Conservation (phyloP, 2,329 filamentous ascomycete species). For the Fusarium sp. region DNA sequence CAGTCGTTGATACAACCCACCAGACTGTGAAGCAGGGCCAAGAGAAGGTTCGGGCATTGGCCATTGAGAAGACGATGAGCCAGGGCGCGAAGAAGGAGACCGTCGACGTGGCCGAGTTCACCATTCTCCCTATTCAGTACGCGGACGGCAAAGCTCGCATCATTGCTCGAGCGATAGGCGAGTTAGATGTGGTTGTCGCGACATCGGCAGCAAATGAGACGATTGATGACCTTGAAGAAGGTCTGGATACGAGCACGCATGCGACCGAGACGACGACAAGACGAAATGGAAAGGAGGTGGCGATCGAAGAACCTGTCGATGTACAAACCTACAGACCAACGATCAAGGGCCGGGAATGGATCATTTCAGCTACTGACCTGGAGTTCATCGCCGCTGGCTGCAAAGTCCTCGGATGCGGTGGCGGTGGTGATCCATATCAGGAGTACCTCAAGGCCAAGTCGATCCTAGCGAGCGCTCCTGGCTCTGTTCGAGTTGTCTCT, state of each 20-base stretch:
- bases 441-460: constrained; percentile 58
- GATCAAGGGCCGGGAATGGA: constrained; percentile 61
- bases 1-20: constrained; percentile 5
- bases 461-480: constrained; percentile 57
- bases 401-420: constrained; percentile 67
- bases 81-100: not conserved
- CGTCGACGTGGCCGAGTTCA: not conserved
- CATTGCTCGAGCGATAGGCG: constrained; percentile 67
- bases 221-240: constrained; percentile 3
- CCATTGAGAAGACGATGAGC: not conserved
- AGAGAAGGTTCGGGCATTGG: not conserved
- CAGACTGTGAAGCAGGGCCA: constrained; percentile 5
- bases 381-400: constrained; percentile 64
- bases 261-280: not conserved
- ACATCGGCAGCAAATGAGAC: not conserved
- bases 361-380: constrained; percentile 64
- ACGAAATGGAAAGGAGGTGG: not conserved
- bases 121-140: constrained; percentile 48
- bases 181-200: constrained; percentile 51
- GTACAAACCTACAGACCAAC: constrained; percentile 56
- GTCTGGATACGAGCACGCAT: not conserved
- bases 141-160: constrained; percentile 61
- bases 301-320: not conserved
- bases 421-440: constrained; percentile 63
- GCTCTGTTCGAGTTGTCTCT: constrained; percentile 59